These are phyloP conservation scores for Phaeotremella skinneri DNA, from an alignment of 768 basidiomycete species.

Conservation along the genomic window DNA sequence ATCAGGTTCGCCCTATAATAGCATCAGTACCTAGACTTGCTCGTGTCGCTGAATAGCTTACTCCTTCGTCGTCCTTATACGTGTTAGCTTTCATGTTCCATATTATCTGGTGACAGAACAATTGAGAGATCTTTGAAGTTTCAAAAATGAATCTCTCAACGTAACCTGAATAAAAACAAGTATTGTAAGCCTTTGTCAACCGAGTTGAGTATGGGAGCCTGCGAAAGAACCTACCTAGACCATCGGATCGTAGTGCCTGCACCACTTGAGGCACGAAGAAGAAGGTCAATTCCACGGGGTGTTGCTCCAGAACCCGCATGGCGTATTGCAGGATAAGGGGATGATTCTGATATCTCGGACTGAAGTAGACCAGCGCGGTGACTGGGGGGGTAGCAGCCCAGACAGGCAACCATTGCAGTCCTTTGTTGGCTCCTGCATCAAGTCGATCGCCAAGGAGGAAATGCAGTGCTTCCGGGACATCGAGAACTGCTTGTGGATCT, in stretches of 20 bases:
- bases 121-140: constrained; percentile 91
- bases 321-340: constrained; percentile 91
- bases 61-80: constrained; percentile 83
- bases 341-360: constrained; percentile 76
- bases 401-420: constrained; percentile 69
- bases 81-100: constrained; percentile 99
- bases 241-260: constrained; percentile 87
- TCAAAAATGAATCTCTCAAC: constrained; percentile 94
- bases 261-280: constrained; percentile 99
- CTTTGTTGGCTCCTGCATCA: constrained; percentile 57
- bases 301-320: constrained; percentile 88
- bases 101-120: constrained; percentile 98
- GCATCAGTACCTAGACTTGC: neutral
- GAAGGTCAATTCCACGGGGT: constrained; percentile 91
- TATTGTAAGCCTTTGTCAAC: neutral
- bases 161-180: constrained; percentile 63
- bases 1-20: constrained; percentile 59
- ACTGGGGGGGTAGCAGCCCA: constrained; percentile 81
- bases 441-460: constrained; percentile 74
- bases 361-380: constrained; percentile 64
- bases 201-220: neutral
- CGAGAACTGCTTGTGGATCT: constrained; percentile 66
- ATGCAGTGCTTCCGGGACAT: constrained; percentile 74
- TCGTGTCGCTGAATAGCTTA: constrained; percentile 50
- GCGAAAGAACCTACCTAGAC: constrained; percentile 62